Evolutionary conservation across 176 grass and related monocot genomes (phyloP).

Genomic region (Aegilops longissima): DNA sequence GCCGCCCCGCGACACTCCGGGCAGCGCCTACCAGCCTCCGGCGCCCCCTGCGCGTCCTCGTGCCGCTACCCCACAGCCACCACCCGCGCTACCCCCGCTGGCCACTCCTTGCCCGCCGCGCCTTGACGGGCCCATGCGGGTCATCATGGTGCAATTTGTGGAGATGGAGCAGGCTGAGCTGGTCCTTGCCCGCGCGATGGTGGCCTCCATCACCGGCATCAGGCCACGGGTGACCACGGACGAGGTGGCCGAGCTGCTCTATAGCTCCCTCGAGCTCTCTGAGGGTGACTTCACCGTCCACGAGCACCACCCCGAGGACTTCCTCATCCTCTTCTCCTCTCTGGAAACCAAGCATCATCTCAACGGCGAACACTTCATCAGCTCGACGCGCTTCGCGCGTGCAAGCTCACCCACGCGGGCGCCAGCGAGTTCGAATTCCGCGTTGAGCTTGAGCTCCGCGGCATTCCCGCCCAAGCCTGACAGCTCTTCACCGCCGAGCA

Average conservation of each 20-base stretch:
- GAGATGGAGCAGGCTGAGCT: too few relatives aligned
- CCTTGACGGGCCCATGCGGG: too few relatives aligned
- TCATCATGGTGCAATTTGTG: too few relatives aligned
- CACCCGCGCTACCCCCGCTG: too few relatives aligned
- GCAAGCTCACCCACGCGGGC: not conserved
- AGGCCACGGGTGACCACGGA: not conserved
- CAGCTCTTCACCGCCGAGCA: not conserved
- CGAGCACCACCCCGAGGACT: not conserved
- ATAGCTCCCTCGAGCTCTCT: not conserved
- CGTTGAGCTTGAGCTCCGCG: not conserved
- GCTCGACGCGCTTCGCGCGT: not conserved
- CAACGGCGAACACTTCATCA: not conserved
- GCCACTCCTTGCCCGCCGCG: too few relatives aligned
- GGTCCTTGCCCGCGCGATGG: not conserved
- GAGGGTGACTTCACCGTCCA: not conserved
- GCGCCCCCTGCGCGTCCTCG: too few relatives aligned
- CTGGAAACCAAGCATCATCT: not conserved
- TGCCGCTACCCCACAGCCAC: too few relatives aligned
- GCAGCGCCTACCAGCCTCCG: too few relatives aligned
- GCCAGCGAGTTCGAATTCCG: not conserved
- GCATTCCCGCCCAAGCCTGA: not conserved
- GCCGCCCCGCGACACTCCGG: too few relatives aligned
- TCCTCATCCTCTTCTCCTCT: not conserved
- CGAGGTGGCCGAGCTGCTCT: not conserved
- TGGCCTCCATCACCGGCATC: not conserved